Base-by-base conservation (phyloP, 331 rosid species). In the Cydonia oblonga region DNA sequence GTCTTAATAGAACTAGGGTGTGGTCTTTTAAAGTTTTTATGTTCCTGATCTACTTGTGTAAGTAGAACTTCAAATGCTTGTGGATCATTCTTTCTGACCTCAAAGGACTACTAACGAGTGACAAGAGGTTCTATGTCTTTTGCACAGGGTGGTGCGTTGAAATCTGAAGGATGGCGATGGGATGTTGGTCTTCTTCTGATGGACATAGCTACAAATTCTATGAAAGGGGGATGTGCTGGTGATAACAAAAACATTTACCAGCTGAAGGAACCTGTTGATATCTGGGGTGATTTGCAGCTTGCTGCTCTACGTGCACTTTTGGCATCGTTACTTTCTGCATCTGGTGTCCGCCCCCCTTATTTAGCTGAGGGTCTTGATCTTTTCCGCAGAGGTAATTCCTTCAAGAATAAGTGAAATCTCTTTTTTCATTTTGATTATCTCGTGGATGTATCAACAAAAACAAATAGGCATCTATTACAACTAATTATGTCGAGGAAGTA, bases 291-390 rank as follows among this genome's bases (percentile, higher is more conserved):
- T 83, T 73, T 91, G 71, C 96, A 88, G 85, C 86, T 93, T 78
- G 92, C 91, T 46, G 87, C 93, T 69, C 72, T 92, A 32, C 88
- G 83, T 64, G 89, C 90, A 24, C 90, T 93, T 69, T 82, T 85
- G 84, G 91, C 91, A 30, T 91, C 97, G 38, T 85, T 93, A 59
- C 86, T 89, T 59, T 93, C 97, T 9, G 84, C 87, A 66, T 79
- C 81, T 51, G 83, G 22, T 69, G 73, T 68, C 7, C 84, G 85
- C 28, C 84, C 97, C 56, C 89, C 89, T 35, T 80, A 82, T 85
- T 79, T 93, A 70, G 78, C 90, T 58, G 89, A 84, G 87, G 96
- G 98, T 79, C 90, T 93, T 59, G 96, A 86, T 81, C 96, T 93
- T 77, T 89, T 91, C 61, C 84, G 79, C 12, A 84, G 79, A 86